These are phyloP conservation scores for Suillus clintonianus DNA, from an alignment of 768 basidiomycete species.

Conservation along the genomic window DNA sequence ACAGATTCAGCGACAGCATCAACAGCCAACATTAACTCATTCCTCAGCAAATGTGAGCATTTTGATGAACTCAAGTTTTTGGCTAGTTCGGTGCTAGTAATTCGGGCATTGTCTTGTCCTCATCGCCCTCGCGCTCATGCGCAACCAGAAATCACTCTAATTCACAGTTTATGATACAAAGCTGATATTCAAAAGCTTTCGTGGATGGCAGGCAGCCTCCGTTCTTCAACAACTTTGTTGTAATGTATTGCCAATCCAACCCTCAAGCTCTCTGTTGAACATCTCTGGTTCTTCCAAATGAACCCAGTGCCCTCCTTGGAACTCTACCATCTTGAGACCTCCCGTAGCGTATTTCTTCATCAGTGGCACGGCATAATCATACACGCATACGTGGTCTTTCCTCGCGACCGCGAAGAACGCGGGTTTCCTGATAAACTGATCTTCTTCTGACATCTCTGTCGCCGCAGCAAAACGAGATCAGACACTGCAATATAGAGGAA, in stretches of 20 bases:
- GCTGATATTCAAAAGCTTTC: not conserved
- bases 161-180: not conserved
- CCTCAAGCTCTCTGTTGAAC: slow-evolving; percentile 36
- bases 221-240: not conserved
- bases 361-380: slow-evolving; percentile 19
- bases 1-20: not conserved
- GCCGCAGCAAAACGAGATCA: not conserved
- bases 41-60: not conserved
- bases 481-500: not conserved
- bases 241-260: slow-evolving; percentile 31
- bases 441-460: slow-evolving; percentile 23
- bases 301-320: slow-evolving; percentile 42
- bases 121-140: not conserved
- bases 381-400: slow-evolving; percentile 36
- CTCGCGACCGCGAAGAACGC: slow-evolving; percentile 39
- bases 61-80: not conserved
- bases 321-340: slow-evolving; percentile 30
- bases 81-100: not conserved
- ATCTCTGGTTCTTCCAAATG: slow-evolving; percentile 34
- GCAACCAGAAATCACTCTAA: not conserved
- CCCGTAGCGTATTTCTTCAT: slow-evolving; percentile 30
- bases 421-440: slow-evolving; percentile 33
- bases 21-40: not conserved
- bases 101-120: not conserved
- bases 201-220: not conserved